Base-by-base conservation (phyloP, 768 basidiomycete species). In the Mycena capillaripes region DNA sequence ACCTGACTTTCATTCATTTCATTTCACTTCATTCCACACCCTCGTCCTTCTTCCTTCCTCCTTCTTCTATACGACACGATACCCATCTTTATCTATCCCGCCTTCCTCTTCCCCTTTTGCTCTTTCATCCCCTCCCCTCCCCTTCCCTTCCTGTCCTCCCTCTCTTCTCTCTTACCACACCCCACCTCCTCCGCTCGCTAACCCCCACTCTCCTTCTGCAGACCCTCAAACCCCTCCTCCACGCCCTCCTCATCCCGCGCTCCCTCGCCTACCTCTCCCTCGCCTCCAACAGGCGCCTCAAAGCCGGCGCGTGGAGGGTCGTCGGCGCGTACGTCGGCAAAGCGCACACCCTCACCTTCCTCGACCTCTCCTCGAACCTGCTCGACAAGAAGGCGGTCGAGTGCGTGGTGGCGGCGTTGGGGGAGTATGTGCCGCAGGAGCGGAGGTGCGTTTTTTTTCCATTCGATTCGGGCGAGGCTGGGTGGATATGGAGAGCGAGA, bases 171-270 rank as follows among this genome's bases (percentile, higher is more conserved):
- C 30, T 52, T 58, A n/a, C n/a, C n/a, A n/a, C n/a, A n/a, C 58
- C 23, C 12, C 21, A 7, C 44, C 16, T 30, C 30, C 32, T 50
- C 4, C 32, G 32, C 30, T 27, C 21, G 0, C n/a, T 36, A 25
- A n/a, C 29, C 16, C 61, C 27, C 19, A 46, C 6, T 10, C 7
- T 25, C 42, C 11, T 29, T 32, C 1, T 36, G 19, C 69, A 95
- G 95, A 89, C 90, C 53, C 81, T 99, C 58, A 98, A 98, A 84
- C 94, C 94, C 2, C 91, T 99, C 12, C 84, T 99, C 1, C 97
- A 98, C 78, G 91, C 97, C 0, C 88, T 99, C 0, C 89, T 98
- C 64, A 95, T 98, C 61, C 93, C 94, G 19, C 89, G 89, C 23
- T 90, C 92, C 0, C 84, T 99, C 23, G 92, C 93, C 6, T 95